Conservation (phyloP, 192 early-diverging fungal genomes). For the Podila horticola region DNA sequence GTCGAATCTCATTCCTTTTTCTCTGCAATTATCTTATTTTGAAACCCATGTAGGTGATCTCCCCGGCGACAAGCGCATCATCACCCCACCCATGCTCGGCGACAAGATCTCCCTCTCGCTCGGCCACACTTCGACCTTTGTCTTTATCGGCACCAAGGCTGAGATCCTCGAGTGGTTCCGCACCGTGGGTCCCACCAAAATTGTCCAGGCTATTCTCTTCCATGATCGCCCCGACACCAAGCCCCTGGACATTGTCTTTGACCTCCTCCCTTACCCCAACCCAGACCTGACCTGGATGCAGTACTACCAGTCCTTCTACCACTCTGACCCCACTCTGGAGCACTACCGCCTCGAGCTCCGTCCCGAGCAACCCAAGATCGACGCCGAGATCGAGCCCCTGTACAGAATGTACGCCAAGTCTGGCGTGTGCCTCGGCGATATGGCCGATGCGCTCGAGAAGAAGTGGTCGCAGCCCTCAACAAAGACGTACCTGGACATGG, state of each 20-base stretch:
- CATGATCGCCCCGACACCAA: constrained; percentile 42
- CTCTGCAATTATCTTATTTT: not conserved
- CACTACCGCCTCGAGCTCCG: constrained; percentile 55
- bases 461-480: constrained; percentile 54
- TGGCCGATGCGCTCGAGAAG: constrained; percentile 51
- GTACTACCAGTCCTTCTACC: constrained; percentile 53
- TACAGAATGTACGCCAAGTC: constrained; percentile 56
- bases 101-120: constrained; percentile 57
- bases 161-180: constrained; percentile 61
- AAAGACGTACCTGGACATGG: constrained; percentile 46
- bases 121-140: constrained; percentile 54
- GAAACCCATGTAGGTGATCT: constrained; percentile 19
- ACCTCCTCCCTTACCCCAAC: constrained; percentile 54
- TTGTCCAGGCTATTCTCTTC: constrained; percentile 42
- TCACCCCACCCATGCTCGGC: constrained; percentile 56
- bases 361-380: constrained; percentile 54
- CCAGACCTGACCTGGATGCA: constrained; percentile 54
- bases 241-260: constrained; percentile 57
- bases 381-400: constrained; percentile 44
- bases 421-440: constrained; percentile 53
- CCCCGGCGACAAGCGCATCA: constrained; percentile 49
- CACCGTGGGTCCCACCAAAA: constrained; percentile 42
- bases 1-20: not conserved
- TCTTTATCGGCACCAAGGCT: constrained; percentile 58
- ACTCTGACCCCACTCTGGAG: constrained; percentile 49